Percentiles rank a stretch among this genome's conserved stretches.
Conservation (phyloP, 441 rosid genomes). For the Cnidoscolus chayamansa region DNA sequence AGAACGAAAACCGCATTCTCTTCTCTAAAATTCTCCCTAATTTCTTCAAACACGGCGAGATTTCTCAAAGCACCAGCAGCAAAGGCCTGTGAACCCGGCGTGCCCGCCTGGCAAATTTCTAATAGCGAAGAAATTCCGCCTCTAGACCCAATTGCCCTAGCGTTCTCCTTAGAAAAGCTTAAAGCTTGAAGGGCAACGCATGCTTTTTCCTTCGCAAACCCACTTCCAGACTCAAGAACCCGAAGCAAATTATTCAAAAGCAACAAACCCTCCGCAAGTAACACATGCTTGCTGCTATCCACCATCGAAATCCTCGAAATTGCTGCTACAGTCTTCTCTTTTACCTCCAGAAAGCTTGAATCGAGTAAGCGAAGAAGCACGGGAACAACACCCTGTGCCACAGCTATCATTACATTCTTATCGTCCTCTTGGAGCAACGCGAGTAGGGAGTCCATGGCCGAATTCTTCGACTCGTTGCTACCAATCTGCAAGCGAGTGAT, state of each 20-base stretch:
- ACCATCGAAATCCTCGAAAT: slow-evolving; percentile 66
- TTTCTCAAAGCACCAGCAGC: slow-evolving; percentile 84
- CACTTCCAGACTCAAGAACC: slow-evolving; percentile 54
- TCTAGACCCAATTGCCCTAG: slow-evolving; percentile 75
- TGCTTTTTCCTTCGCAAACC: slow-evolving; percentile 59
- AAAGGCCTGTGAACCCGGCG: slow-evolving; percentile 76
- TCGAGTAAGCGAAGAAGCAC: slow-evolving; percentile 70
- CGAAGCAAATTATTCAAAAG: slow-evolving; percentile 71
- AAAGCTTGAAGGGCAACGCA: slow-evolving; percentile 64
- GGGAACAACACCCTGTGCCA: slow-evolving; percentile 83
- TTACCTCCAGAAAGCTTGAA: slow-evolving; percentile 53
- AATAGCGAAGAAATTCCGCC: slow-evolving; percentile 78
- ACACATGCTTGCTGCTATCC: slow-evolving; percentile 72
- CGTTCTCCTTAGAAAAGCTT: slow-evolving; percentile 65
- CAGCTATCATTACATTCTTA: slow-evolving; percentile 81
- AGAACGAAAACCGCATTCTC: slow-evolving; percentile 63
- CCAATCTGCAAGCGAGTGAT: slow-evolving; percentile 83
- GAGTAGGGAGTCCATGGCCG: slow-evolving; percentile 63
- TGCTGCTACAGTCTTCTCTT: slow-evolving; percentile 67
- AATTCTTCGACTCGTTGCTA: slow-evolving; percentile 53
- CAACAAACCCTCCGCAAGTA: slow-evolving; percentile 67
- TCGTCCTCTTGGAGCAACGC: slow-evolving; percentile 56
- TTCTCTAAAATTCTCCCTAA: slow-evolving; percentile 63
- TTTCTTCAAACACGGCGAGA: slow-evolving; percentile 53
- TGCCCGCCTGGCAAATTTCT: slow-evolving; percentile 74